Percentiles rank a stretch among this genome's conserved stretches.
phyloP scores from a whole-genome alignment of 495 filamentous ascomycete species.

The Neurospora tetraspora region DNA sequence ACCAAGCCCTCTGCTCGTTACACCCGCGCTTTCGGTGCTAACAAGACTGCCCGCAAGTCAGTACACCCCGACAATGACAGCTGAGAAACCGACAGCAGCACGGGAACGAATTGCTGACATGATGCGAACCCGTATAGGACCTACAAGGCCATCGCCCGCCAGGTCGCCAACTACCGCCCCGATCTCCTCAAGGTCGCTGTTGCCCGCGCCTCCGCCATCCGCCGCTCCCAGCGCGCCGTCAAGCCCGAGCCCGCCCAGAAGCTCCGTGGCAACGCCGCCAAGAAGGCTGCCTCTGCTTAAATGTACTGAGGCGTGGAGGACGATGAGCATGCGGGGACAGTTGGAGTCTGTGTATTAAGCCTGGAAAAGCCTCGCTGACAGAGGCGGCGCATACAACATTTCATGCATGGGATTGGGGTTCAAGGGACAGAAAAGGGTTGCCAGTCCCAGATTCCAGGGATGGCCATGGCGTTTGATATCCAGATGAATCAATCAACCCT shows the following conservation, averaged over 20 bases:
- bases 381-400: constrained; percentile 8
- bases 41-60: constrained; percentile 69
- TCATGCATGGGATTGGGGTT: constrained; percentile 15
- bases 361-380: constrained; percentile 5
- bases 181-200: constrained; percentile 83
- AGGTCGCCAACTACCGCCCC: constrained; percentile 68
- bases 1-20: constrained; percentile 60
- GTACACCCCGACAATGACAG: constrained; percentile 21
- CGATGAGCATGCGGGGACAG: constrained; percentile 1
- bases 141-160: constrained; percentile 73
- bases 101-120: constrained; percentile 13
- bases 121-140: constrained; percentile 46
- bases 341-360: constrained; percentile 15
- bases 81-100: neutral
- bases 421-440: constrained; percentile 15
- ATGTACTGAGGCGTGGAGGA: constrained; percentile 6
- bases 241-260: constrained; percentile 67
- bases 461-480: constrained; percentile 32
- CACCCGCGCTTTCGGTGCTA: constrained; percentile 55
- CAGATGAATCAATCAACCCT: constrained; percentile 19
- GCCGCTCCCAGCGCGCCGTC: constrained; percentile 62
- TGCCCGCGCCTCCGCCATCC: constrained; percentile 79
- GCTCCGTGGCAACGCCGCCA: constrained; percentile 71
- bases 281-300: constrained; percentile 44
- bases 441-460: constrained; percentile 23